These are phyloP conservation scores for Ophiostoma himal-ulmi DNA, from an alignment of 2,329 filamentous ascomycete genomes.

Conservation along the genomic window DNA sequence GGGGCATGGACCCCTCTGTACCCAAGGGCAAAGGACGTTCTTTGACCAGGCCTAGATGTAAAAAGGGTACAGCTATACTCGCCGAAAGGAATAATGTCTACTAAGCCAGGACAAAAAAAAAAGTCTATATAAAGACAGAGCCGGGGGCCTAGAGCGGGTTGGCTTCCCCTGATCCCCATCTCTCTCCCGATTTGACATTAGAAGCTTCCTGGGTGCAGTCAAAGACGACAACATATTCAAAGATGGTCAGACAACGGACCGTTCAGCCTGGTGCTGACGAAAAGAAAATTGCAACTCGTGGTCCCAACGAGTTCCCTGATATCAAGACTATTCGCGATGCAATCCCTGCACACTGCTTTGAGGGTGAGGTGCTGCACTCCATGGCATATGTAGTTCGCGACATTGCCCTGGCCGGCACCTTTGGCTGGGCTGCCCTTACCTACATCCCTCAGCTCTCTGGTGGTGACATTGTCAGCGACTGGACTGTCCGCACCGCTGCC, in stretches of 20 bases:
- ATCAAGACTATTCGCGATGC: slow-evolving; percentile 96
- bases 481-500: slow-evolving; percentile 54
- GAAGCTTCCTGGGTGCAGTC: neutral
- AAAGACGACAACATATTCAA: neutral
- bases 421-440: slow-evolving; percentile 84
- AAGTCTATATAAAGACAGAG: slow-evolving; percentile 8
- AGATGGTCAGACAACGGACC: slow-evolving; percentile 13
- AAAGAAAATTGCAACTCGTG: neutral
- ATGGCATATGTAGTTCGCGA: slow-evolving; percentile 82
- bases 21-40: neutral
- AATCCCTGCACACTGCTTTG: slow-evolving; percentile 94
- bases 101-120: slow-evolving; percentile 6
- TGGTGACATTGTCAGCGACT: slow-evolving; percentile 48
- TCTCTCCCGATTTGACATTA: neutral
- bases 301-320: slow-evolving; percentile 37
- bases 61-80: neutral
- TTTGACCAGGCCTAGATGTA: slow-evolving; percentile 8
- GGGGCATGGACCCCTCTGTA: slow-evolving; percentile 8
- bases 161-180: neutral
- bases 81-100: neutral
- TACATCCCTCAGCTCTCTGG: slow-evolving; percentile 70
- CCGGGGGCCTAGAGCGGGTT: slow-evolving; percentile 2
- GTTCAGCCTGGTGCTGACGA: slow-evolving; percentile 12
- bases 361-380: slow-evolving; percentile 71
- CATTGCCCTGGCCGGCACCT: slow-evolving; percentile 61